Percentiles rank a stretch among this genome's conserved stretches.
Conservation (phyloP, 805 yeast species). For the Torulaspora quercuum region DNA sequence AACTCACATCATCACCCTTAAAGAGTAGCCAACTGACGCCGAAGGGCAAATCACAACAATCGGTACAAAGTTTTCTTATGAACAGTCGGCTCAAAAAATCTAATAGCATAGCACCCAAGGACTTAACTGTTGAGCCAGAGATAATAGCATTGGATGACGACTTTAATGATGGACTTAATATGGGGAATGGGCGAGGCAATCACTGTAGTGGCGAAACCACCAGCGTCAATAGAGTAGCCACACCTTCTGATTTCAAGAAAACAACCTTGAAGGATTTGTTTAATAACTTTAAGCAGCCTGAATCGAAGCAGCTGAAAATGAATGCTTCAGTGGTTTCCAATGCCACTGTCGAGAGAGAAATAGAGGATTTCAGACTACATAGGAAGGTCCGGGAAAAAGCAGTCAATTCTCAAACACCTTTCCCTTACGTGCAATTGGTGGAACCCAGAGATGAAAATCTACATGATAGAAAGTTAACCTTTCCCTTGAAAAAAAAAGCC, state of each 20-base stretch:
- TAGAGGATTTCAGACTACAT: too few species aligned
- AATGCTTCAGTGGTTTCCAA: slow-evolving; percentile 7
- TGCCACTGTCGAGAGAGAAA: slow-evolving; percentile 2
- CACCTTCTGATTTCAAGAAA: slow-evolving; percentile 23
- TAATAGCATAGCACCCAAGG: neutral
- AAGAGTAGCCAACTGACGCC: slow-evolving; percentile 5
- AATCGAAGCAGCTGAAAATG: slow-evolving; percentile 3
- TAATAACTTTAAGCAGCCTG: slow-evolving; percentile 15
- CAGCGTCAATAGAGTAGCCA: slow-evolving; percentile 8
- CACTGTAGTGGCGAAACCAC: neutral
- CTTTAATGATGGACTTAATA: slow-evolving; percentile 8
- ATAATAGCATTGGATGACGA: slow-evolving; percentile 21
- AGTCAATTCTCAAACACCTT: slow-evolving; percentile 23
- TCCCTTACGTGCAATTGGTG: slow-evolving; percentile 20
- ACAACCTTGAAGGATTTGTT: slow-evolving; percentile 28
- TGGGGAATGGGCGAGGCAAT: neutral
- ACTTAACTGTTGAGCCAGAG: slow-evolving; percentile 4
- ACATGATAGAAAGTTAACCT: slow-evolving; percentile 1
- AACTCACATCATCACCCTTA: slow-evolving; percentile 14
- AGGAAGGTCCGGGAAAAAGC: slow-evolving; percentile 12
- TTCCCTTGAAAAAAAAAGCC: neutral
- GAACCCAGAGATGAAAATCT: slow-evolving; percentile 14
- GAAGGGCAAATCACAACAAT: slow-evolving; percentile 10
- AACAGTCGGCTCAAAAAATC: slow-evolving; percentile 8
- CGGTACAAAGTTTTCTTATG: slow-evolving; percentile 25